Evolutionary conservation across 768 basidiomycete genomes (phyloP), one percentile per base, ranked within the genome.

Genomic region (Xerocomus brunneocitrinus): DNA sequence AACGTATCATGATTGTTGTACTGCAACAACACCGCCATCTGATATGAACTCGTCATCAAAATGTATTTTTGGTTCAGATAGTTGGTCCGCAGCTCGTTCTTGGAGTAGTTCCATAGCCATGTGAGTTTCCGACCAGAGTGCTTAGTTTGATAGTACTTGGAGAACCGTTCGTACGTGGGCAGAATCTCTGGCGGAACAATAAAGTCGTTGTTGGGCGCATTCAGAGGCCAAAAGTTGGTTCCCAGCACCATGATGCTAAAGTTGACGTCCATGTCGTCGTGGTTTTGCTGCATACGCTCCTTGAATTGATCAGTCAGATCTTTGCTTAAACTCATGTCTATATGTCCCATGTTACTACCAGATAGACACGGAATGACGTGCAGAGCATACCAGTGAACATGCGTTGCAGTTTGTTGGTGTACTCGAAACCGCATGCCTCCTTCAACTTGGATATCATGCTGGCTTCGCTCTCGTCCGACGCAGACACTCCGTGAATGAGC

Each of bases 391-490:
- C 91, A 36, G 90, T 93, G 71, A 99, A 94, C 95, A 98, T 98
- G 67, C 91, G 85, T 67, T 92, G 89, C 47, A 98, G 75, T 71
- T 98, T 98, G 74, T 88, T 89, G 35, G 94, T 97, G 71, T 98
- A 97, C 62, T 98, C 95, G 73, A 92, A 94, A 50, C 95, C 95
- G 63, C 91, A 97, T 8, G 89, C 89, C 64, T 95, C 94, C 76
- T 97, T 98, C 62, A 99, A 72, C 72, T 97, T 98, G 47, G 91
- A 88, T 61, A 98, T 97, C 95, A 99, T 99, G 70, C 88, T 94
- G 25, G 91, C 87, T 68, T 99, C 95, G 47, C 87, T 89, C 71
- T 99, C 95, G 62, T 98, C 95, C 3, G 95, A 98, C 7, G 91
- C 91, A 10, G 93, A 98, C 3, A 89, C 84, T 12, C 84, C 83